phyloP scores from a whole-genome alignment of 352 stramenopile species.

The Aphanomyces cochlioides region DNA sequence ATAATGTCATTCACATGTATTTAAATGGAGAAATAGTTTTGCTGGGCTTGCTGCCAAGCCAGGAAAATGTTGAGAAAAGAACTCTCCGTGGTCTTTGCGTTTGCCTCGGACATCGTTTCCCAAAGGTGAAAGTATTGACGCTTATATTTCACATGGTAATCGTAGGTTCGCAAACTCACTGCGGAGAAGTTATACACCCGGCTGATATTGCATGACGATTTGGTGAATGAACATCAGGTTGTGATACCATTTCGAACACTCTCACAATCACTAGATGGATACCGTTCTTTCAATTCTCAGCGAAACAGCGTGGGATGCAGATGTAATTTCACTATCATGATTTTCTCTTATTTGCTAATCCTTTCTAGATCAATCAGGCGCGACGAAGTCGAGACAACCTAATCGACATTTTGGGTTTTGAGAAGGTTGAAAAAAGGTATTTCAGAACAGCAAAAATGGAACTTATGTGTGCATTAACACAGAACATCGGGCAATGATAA shows the following conservation, averaged over 20 bases:
- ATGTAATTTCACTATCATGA: constrained; percentile 39
- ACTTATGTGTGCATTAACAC: constrained; percentile 24
- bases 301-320: constrained; percentile 73
- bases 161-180: constrained; percentile 63
- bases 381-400: constrained; percentile 56
- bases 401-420: constrained; percentile 59
- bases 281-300: constrained; percentile 70
- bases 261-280: constrained; percentile 47
- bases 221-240: constrained; percentile 63
- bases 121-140: constrained; percentile 34
- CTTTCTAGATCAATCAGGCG: constrained; percentile 47
- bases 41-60: constrained; percentile 63
- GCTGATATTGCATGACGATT: constrained; percentile 67
- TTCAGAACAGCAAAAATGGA: too few species aligned
- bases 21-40: constrained; percentile 38
- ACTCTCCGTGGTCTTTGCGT: constrained; percentile 64
- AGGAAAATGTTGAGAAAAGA: constrained; percentile 49
- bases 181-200: constrained; percentile 82
- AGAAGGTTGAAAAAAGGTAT: constrained; percentile 44
- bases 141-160: too few species aligned
- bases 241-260: not conserved
- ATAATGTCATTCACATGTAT: not conserved
- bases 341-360: constrained; percentile 11
- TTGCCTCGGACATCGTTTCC: constrained; percentile 81
- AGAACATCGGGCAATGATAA: not conserved